Evolutionary conservation across 768 basidiomycete genomes (phyloP).

Genomic region (Strobilomyces echinocephalus): DNA sequence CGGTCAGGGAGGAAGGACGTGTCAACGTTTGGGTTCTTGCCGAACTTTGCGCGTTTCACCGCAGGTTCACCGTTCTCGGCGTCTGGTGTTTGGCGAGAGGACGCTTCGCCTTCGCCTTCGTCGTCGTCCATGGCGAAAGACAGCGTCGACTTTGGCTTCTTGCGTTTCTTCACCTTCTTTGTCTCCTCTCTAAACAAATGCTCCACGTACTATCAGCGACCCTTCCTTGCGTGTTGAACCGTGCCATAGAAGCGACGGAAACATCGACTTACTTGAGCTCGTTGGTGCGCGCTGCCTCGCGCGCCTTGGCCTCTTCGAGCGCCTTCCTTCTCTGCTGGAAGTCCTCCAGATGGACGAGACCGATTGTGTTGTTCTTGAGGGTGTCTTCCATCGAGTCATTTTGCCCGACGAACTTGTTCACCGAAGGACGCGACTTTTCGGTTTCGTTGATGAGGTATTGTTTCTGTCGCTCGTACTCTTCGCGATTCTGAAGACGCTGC

Average conservation of each 20-base stretch:
- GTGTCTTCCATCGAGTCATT: constrained; percentile 93
- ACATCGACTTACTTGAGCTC: constrained; percentile 75
- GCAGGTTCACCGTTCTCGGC: constrained; percentile 42
- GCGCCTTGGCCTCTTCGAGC: constrained; percentile 85
- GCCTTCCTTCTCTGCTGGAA: constrained; percentile 87
- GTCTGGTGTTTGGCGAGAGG: constrained; percentile 36
- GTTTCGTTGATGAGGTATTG: constrained; percentile 81
- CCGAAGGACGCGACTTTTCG: constrained; percentile 84
- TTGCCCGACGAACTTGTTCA: constrained; percentile 88
- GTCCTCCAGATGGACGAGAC: constrained; percentile 86
- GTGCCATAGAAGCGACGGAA: not conserved
- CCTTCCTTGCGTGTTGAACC: constrained; percentile 24
- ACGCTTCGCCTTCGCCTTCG: constrained; percentile 43
- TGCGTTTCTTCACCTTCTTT: constrained; percentile 87
- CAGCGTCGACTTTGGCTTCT: constrained; percentile 85
- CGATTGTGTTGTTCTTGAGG: constrained; percentile 86
- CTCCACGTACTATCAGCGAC: constrained; percentile 76
- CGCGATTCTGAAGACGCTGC: constrained; percentile 72
- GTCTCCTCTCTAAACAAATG: constrained; percentile 81
- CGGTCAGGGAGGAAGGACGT: constrained; percentile 98
- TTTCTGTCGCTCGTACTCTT: constrained; percentile 80
- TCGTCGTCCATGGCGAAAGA: constrained; percentile 90
- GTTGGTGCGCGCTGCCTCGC: constrained; percentile 80
- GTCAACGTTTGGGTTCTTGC: constrained; percentile 95
- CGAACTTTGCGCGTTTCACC: constrained; percentile 70